Evolutionary conservation across 257 asterid species (phyloP), one percentile per base, ranked within the genome.

Genomic region (Primulina tabacum): DNA sequence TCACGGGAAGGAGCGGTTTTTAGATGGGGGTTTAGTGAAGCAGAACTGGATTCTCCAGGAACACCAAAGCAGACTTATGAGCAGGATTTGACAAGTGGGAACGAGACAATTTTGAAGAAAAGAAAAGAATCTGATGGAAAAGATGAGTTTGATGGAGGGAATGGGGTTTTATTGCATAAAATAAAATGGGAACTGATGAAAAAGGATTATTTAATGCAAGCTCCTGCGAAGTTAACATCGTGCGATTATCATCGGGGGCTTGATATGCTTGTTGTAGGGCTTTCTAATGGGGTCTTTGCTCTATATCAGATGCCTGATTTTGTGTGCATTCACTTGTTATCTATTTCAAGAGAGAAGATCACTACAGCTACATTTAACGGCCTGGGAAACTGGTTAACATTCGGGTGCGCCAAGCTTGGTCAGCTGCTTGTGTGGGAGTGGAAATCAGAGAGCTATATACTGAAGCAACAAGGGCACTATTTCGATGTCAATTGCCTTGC

Each of bases 401-500:
- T 94, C 58, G 99, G 99, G 61, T 90, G 97, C 73, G 97, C 97
- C 6, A 87, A 81, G 90, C 95, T 94, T 66, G 97, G 99, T 74
- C 99, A 94, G 87, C 80, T 94, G 87, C 96, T 91, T 58, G 99
- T 94, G 62, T 91, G 99, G 99, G 99, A 90, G 85, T 94, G 97
- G 97, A 91, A 94, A 76, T 90, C 97, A 2, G 99, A 94, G 85
- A 94, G 89, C 80, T 87, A 91, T 80, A 85, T 90, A 81, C 69
- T 94, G 75, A 94, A 91, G 88, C 99, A 94, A 76, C 99, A 94
- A 80, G 99, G 99, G n/a, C 99, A 94, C 81, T 94, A 94, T 82
- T 94, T 89, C 77, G 99, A 94, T 82, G 97, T 94, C 70, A 94
- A 94, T 35, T 86, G 92, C 83, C 73, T 94, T 70, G 97, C 95